Evolutionary conservation across 805 yeast species (phyloP), one percentile per base, ranked within the genome.

Genomic region (Candida krabiensis): DNA sequence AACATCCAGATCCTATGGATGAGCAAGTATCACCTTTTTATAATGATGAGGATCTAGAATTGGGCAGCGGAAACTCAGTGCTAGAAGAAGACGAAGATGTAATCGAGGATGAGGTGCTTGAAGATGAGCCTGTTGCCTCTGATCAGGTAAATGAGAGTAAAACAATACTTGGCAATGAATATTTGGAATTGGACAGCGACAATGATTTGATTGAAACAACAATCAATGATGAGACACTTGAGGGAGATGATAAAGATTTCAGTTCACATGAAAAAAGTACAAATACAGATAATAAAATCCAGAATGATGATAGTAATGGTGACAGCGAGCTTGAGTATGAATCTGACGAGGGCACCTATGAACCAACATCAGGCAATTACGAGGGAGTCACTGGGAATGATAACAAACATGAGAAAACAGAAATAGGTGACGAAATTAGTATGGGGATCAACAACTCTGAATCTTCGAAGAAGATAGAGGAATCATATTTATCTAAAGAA

Each of bases 321-420:
- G 55, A 60, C 41, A 45, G 64, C 46, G 48, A 55, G 44, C 37
- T 61, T 49, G 54, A 61, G 46, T 46, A 56, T 41, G 56, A 65
- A 46, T 53, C 62, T 38, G 61, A 57, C 23, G 55, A 49, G 21
- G 53, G 45, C 11, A 49, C 43, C 17, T 37, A 48, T 30, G 56
- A 52, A 21, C 36, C 40, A n/a, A n/a, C n/a, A n/a, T n/a, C n/a
- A n/a, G n/a, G n/a, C n/a, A n/a, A n/a, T n/a, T n/a, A n/a, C n/a
- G n/a, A n/a, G n/a, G n/a, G n/a, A n/a, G n/a, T n/a, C n/a, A n/a
- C n/a, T n/a, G n/a, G n/a, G n/a, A n/a, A n/a, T n/a, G n/a, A n/a
- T n/a, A n/a, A n/a, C n/a, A n/a, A n/a, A n/a, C n/a, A n/a, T n/a
- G n/a, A n/a, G n/a, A n/a, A n/a, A n/a, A n/a, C n/a, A n/a, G n/a